phyloP scores from a whole-genome alignment of 495 filamentous ascomycete species.

The Neurospora sublineolata region DNA sequence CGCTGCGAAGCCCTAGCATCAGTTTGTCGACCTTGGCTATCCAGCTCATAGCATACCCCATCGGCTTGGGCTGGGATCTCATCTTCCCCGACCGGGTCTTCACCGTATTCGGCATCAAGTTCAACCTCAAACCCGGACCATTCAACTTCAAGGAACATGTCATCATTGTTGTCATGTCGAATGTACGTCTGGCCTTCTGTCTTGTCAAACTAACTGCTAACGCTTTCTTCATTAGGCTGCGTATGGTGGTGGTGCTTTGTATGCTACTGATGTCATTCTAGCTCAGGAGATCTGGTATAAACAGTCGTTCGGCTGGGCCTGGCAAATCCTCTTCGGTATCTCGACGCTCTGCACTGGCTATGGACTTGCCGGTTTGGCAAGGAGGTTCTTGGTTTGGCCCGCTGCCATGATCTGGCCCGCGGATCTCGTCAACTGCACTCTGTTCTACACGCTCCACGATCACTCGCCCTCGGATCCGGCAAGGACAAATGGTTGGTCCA shows the following conservation, averaged over 20 bases:
- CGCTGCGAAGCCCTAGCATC: slow-evolving; percentile 52
- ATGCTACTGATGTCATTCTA: slow-evolving; percentile 38
- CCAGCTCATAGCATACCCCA: slow-evolving; percentile 57
- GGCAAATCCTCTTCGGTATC: slow-evolving; percentile 55
- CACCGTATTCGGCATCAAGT: slow-evolving; percentile 46
- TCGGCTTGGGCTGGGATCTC: slow-evolving; percentile 48
- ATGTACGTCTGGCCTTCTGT: slow-evolving; percentile 25
- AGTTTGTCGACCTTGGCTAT: slow-evolving; percentile 56
- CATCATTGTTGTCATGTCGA: slow-evolving; percentile 64
- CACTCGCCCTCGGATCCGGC: slow-evolving; percentile 44
- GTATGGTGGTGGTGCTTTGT: slow-evolving; percentile 37
- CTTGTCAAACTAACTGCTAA: slow-evolving; percentile 5
- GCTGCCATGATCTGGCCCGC: slow-evolving; percentile 67
- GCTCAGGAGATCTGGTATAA: slow-evolving; percentile 28
- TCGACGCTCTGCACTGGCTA: slow-evolving; percentile 65
- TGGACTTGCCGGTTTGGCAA: slow-evolving; percentile 56
- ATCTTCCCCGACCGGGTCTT: slow-evolving; percentile 46
- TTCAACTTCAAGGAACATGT: slow-evolving; percentile 78
- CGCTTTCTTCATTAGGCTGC: slow-evolving; percentile 18
- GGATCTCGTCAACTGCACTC: slow-evolving; percentile 50
- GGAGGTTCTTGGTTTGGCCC: slow-evolving; percentile 53
- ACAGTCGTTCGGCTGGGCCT: slow-evolving; percentile 42
- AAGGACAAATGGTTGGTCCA: slow-evolving; percentile 51
- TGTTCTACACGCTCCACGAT: slow-evolving; percentile 61
- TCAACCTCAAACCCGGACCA: slow-evolving; percentile 55